A percentile compares a stretch with the other conserved stretches of the same genome.
Conservation (phyloP, 2,329 filamentous ascomycete species). For the Aspergillus melleus region DNA sequence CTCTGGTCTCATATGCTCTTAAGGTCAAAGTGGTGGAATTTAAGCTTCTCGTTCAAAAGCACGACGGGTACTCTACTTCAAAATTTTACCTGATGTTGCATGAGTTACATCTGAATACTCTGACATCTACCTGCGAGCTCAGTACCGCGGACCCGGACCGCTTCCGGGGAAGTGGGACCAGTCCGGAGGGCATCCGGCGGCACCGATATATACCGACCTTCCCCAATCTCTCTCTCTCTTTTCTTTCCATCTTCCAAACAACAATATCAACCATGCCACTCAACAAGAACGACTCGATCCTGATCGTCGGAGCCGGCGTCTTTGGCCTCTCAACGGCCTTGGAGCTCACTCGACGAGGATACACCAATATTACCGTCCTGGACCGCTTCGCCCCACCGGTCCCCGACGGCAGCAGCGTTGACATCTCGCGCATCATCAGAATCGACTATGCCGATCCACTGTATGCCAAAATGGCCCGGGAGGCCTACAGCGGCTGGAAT, state of each 20-base stretch:
- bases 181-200: too few relatives aligned
- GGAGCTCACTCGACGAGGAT: conserved; percentile 61
- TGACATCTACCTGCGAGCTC: too few relatives aligned
- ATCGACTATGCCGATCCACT: conserved; percentile 75
- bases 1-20: too few relatives aligned
- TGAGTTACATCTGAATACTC: too few relatives aligned
- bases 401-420: conserved; percentile 55
- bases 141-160: too few relatives aligned
- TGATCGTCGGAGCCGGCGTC: conserved; percentile 69
- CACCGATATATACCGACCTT: neutral
- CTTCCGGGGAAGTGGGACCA: too few relatives aligned
- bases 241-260: neutral
- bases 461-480: conserved; percentile 69
- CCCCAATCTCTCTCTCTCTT: neutral
- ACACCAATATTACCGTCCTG: conserved; percentile 55
- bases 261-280: neutral
- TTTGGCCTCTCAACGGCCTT: conserved; percentile 67
- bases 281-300: conserved; percentile 48
- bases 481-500: conserved; percentile 68
- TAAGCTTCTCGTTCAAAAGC: too few relatives aligned
- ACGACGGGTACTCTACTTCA: too few relatives aligned
- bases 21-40: too few relatives aligned
- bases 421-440: conserved; percentile 59
- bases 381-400: conserved; percentile 56
- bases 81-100: too few relatives aligned